phyloP scores from a whole-genome alignment of 805 yeast species.

The Wickerhamiella alocasiicola region DNA sequence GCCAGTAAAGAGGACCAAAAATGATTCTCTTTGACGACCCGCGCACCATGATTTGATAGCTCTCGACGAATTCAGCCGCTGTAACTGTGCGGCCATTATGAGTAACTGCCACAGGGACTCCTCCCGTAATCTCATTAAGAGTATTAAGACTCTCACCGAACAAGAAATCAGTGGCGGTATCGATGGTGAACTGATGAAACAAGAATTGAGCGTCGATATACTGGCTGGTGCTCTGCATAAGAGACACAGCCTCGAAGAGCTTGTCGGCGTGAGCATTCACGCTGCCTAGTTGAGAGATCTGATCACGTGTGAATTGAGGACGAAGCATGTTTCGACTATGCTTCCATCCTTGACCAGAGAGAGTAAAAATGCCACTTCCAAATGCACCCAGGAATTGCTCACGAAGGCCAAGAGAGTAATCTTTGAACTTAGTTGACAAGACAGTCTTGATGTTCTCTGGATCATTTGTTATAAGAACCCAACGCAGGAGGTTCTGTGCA shows the following conservation, averaged over 20 bases:
- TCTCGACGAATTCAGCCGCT: slow-evolving; percentile 20
- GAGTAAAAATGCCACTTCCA: slow-evolving; percentile 28
- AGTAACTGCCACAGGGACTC: slow-evolving; percentile 1
- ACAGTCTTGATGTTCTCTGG: slow-evolving; percentile 28
- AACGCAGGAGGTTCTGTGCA: slow-evolving; percentile 7
- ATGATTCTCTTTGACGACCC: slow-evolving; percentile 18
- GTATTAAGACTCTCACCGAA: slow-evolving; percentile 23
- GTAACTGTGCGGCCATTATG: slow-evolving; percentile 13
- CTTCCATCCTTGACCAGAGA: slow-evolving; percentile 28
- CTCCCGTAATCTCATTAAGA: slow-evolving; percentile 11
- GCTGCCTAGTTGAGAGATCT: slow-evolving; percentile 23
- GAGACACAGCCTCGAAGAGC: slow-evolving; percentile 13
- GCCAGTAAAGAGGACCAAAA: slow-evolving; percentile 17
- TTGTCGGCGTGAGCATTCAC: slow-evolving; percentile 17
- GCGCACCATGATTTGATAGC: slow-evolving; percentile 19
- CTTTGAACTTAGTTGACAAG: slow-evolving; percentile 26
- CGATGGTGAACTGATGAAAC: slow-evolving; percentile 21
- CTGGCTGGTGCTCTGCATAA: slow-evolving; percentile 17
- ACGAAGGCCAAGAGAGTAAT: slow-evolving; percentile 25
- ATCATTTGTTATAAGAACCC: slow-evolving; percentile 19
- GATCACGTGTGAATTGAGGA: slow-evolving; percentile 27
- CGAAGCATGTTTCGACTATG: slow-evolving; percentile 27
- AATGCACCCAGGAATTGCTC: slow-evolving; percentile 21
- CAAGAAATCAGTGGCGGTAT: slow-evolving; percentile 24
- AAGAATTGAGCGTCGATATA: slow-evolving; percentile 22